Base-by-base conservation (phyloP, 768 basidiomycete genomes). In the Cyclocybe aegerita region DNA sequence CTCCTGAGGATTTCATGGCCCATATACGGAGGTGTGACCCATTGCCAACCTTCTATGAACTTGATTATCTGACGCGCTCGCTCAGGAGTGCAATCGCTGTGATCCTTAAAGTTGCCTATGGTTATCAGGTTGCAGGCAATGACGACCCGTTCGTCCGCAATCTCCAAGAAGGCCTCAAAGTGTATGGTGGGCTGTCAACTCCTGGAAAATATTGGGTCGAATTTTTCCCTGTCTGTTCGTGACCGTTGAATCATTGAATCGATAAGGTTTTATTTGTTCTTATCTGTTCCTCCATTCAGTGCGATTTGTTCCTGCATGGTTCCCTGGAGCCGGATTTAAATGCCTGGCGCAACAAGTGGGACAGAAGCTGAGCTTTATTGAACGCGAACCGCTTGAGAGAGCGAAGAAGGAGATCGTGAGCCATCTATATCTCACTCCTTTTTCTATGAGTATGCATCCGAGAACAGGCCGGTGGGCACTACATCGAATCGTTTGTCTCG, bases 281-380 rank as follows among this genome's bases (percentile, higher is more conserved):
- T 9, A 4, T 37, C 11, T 15, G 16, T 23, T 23, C 8, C 12
- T 15, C 35, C 36, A 38, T 35, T 16, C 45, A 76, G 75, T 75
- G 45, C 60, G 68, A 34, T 69, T 64, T 53, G 15, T 77, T 1
- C 76, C 76, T 0, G 57, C 58, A 0, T 76, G 76, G 75, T 66
- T 77, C 46, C 74, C 76, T 15, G 70, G 74, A 4, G 71, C 69
- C 35, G 62, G 57, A 1, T 78, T 75, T 63, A 75, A 77, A 53
- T 59, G 60, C n/a, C 23, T 50, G 4, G 70, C 65, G 0, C 44
- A 46, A 9, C 45, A 52, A n/a, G 60, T 49, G 16, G 59, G 54
- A 12, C 33, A 50, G 11, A 43, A 56, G 4, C 37, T 70, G 33
- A 53, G 54, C 23, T 47, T 35, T 1, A 56, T 69, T 4, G 65